Evolutionary conservation across 2,329 filamentous ascomycete genomes (phyloP), one percentile per base, ranked within the genome.

Genomic region (Phyllosticta paracitricarpa): DNA sequence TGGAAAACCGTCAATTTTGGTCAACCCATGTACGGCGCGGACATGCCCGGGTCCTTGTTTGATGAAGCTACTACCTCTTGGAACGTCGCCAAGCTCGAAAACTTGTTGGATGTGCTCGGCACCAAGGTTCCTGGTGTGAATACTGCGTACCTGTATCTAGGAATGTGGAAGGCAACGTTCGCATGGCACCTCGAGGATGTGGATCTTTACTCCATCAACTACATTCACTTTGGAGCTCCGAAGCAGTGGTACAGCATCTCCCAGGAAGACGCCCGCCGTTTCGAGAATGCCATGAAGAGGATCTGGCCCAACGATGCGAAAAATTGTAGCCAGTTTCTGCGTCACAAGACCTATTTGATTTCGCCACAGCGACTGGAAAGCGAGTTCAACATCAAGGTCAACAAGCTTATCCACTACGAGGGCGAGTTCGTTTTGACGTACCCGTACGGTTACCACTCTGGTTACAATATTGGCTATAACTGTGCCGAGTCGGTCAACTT

Each of bases 231-330:
- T 73, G 94, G 94, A 60, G 94, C 94, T 1, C 94, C 94, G 0
- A 99, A 99, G 76, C 94, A 99, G 73, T 99, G 94, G 94, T 99
- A 99, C 77, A 97, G 92, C 75, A 97, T 99, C 66, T 96, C 93
- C 0, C 95, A 97, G 73, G 89, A 89, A 66, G 94, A 99, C 72
- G 91, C 93, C 14, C 85, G 91, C 57, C 87, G 89, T 17, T 99
- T 99, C 68, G 94, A 99, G 75, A 85, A 86, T 48, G 93, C 91
- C 52, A 99, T 99, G 94, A 93, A 89, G 76, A 91, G 82, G 70
- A 89, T 96, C 62, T 99, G 93, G 92, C 91, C 92, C 0, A 88
- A 87, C 5, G 94, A 99, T 70, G 91, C 92, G 22, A 99, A 99
- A 76, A 89, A 91, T 51, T 99, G 94, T 71, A 88, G 91, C 66